Evolutionary conservation across 352 stramenopile genomes (phyloP), one percentile per base, ranked within the genome.

Genomic region (Salisapilia sapeloensis): DNA sequence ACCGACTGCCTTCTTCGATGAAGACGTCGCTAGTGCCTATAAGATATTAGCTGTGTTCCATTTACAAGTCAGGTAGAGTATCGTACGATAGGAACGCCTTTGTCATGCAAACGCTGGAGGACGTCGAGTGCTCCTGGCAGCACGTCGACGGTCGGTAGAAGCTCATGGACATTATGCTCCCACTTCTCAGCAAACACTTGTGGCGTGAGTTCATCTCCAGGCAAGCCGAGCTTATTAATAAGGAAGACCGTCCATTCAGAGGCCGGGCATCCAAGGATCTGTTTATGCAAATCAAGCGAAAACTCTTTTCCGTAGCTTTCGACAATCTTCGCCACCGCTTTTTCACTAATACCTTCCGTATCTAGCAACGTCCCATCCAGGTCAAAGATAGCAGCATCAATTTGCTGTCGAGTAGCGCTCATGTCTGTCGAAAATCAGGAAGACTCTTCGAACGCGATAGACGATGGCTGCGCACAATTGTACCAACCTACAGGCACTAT

Each of bases 321-420:
- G 18, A 72, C 46, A 27, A 74, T 51, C 33, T 62, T 40, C 33
- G 65, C 52, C 41, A 84, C 72, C 15, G 67, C 50, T 9, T 63
- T 42, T 32, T 64, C 51, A 33, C 69, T 84, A 41, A 85, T 57
- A 42, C 61, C 56, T 34, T 89, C 72, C 17, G 69, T 83, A 45
- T 89, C 72, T 40, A 89, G 53, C 28, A 89, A 43, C 24, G 72
- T 89, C 33, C 72, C 72, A 43, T 89, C 72, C 44, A 87, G 63
- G 45, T 87, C 71, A 38, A 87, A 87, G 50, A 87, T 78, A 24
- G 50, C 60, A 34, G 60, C 64, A 24, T 53, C 37, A 16, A 71
- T 31, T 11, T 38, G 29, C 17, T 32, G 44, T 23, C n/a, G n/a
- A n/a, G n/a, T 62, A 53, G 6, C 24, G 18, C 5, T 43, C 11